Evolutionary conservation across 2,329 filamentous ascomycete species (phyloP).

Genomic region (Stagonosporopsis tanaceti): DNA sequence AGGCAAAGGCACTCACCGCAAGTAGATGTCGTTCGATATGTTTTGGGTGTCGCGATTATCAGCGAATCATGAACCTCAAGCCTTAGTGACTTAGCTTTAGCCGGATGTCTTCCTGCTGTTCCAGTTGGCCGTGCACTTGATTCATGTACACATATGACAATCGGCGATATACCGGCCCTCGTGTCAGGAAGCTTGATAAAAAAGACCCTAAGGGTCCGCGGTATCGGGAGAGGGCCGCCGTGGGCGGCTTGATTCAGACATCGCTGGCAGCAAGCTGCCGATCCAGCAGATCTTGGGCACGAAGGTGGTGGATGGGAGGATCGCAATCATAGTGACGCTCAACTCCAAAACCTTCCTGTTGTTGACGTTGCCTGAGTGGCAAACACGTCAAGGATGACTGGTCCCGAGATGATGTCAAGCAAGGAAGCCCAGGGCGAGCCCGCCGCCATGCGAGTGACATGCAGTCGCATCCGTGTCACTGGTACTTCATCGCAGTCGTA

Average conservation of each 20-base stretch:
- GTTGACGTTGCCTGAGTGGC: conserved; percentile 7
- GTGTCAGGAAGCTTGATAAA: conserved; percentile 20
- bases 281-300: conserved; percentile 38
- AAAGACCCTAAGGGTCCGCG: conserved; percentile 20
- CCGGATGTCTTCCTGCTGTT: conserved; percentile 9
- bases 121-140: conserved; percentile 11
- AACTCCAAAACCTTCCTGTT: conserved; percentile 15
- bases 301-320: conserved; percentile 30
- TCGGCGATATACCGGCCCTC: conserved; percentile 19
- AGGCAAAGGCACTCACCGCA: conserved; percentile 6
- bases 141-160: conserved; percentile 11
- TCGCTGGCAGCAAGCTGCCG: conserved; percentile 28
- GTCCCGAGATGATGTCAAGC: conserved; percentile 19
- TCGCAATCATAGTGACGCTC: conserved; percentile 32
- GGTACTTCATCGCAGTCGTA: neutral
- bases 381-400: conserved; percentile 22
- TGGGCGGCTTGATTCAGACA: conserved; percentile 13
- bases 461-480: conserved; percentile 10
- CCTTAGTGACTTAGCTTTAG: conserved; percentile 7
- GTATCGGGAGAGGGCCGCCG: conserved; percentile 30
- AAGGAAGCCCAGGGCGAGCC: conserved; percentile 10
- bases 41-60: conserved; percentile 1
- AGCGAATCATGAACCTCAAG: conserved; percentile 18
- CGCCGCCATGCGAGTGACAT: conserved; percentile 9
- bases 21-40: conserved; percentile 6